A percentile compares a stretch with the other conserved stretches of the same genome.
Evolutionary conservation across 1,139 yeast species (phyloP).

Genomic region (Arxiozyma slooffiae): DNA sequence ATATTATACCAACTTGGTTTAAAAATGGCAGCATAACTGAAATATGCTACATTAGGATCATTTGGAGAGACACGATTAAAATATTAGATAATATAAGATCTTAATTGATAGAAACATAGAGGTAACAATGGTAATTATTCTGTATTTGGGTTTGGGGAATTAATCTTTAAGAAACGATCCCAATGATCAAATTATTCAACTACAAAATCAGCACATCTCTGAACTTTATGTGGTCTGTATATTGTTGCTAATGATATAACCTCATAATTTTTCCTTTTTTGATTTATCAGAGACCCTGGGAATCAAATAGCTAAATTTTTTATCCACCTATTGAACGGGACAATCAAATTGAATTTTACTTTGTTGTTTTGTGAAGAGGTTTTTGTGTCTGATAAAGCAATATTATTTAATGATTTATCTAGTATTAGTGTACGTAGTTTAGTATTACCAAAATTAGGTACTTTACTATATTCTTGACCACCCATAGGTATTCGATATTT

Average conservation of each 20-base stretch:
- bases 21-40: constrained; percentile 74
- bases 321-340: constrained; percentile 97
- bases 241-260: constrained; percentile 71
- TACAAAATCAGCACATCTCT: constrained; percentile 67
- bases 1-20: constrained; percentile 53
- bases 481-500: constrained; percentile 53
- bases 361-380: constrained; percentile 5
- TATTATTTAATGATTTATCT: constrained; percentile 41
- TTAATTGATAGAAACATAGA: constrained; percentile 47
- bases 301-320: constrained; percentile 69
- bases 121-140: constrained; percentile 30
- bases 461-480: constrained; percentile 59
- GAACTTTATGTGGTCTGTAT: constrained; percentile 81
- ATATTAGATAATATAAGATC: constrained; percentile 38
- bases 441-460: constrained; percentile 75
- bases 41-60: constrained; percentile 57
- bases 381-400: constrained; percentile 10
- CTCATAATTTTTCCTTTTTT: constrained; percentile 35
- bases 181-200: constrained; percentile 31
- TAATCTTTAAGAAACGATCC: constrained; percentile 10
- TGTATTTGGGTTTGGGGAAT: constrained; percentile 3
- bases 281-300: constrained; percentile 36
- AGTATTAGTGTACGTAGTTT: constrained; percentile 56
- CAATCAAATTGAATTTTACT: constrained; percentile 58
- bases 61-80: constrained; percentile 48